A percentile compares a stretch with the other conserved stretches of the same genome.
Evolutionary conservation across 331 rosid species (phyloP).

Genomic region (Telfairia occidentalis): DNA sequence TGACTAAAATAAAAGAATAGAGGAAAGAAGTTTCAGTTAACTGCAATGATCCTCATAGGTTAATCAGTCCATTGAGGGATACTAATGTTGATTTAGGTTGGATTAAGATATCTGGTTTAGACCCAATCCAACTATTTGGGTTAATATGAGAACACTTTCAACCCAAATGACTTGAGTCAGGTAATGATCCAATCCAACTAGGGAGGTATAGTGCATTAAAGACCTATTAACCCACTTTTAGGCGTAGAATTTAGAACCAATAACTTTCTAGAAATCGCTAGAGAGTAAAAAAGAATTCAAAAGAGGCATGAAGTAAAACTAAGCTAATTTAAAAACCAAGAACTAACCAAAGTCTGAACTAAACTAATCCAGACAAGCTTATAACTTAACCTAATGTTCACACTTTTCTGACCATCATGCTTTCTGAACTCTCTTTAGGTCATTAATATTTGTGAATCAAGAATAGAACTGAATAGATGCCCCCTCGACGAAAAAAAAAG

Average conservation of each 20-base stretch:
- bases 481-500: conserved; percentile 25
- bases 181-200: not conserved
- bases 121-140: not conserved
- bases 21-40: not conserved
- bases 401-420: conserved; percentile 8
- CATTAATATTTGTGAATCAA: conserved; percentile 30
- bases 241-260: no score
- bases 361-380: no score
- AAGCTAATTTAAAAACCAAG: not conserved
- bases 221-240: not conserved
- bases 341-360: no score
- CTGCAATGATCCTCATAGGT: not conserved
- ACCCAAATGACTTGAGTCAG: not conserved
- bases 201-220: not conserved
- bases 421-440: conserved; percentile 26
- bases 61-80: not conserved
- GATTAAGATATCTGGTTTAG: not conserved
- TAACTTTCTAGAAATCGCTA: not conserved
- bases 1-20: not conserved
- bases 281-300: not conserved
- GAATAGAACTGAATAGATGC: conserved; percentile 30
- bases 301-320: not conserved
- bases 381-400: not conserved
- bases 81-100: not conserved
- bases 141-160: not conserved